Evolutionary conservation across 108 stramenopile genomes (phyloP).

Genomic region (Cyclostephanos invisitatus): DNA sequence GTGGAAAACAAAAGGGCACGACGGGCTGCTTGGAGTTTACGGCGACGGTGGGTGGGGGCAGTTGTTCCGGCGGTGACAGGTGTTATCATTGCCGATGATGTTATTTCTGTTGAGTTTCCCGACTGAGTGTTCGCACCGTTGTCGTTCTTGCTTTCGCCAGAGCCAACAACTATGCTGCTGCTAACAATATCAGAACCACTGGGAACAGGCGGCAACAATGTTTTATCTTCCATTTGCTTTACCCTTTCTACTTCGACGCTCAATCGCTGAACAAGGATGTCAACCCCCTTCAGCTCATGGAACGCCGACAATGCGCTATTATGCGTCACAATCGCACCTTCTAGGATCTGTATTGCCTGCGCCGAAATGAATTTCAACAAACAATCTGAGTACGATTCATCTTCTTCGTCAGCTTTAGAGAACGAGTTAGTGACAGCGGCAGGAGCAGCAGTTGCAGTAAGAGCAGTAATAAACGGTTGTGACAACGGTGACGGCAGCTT

Average conservation of each 20-base stretch:
- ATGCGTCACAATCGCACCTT: conserved; percentile 87
- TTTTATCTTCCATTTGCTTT: conserved; percentile 3
- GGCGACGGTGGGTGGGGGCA: neutral
- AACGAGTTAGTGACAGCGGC: neutral
- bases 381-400: conserved; percentile 41
- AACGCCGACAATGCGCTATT: conserved; percentile 82
- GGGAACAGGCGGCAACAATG: neutral
- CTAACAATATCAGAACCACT: neutral
- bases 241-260: conserved; percentile 56
- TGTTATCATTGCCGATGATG: conserved; percentile 6
- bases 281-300: conserved; percentile 84
- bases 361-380: conserved; percentile 71
- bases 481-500: neutral
- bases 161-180: neutral
- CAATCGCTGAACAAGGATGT: conserved; percentile 68
- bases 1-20: conserved; percentile 80
- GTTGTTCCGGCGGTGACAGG: neutral
- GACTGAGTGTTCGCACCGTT: neutral
- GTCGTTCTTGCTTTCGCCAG: conserved; percentile 25
- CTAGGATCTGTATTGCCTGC: conserved; percentile 91
- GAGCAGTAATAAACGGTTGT: neutral
- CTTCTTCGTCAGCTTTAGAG: conserved; percentile 2
- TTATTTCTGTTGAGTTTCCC: conserved; percentile 19
- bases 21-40: conserved; percentile 53
- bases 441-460: neutral